Evolutionary conservation across 345 rosid species (phyloP), one percentile per base, ranked within the genome.

Genomic region (Lepidium didymum): DNA sequence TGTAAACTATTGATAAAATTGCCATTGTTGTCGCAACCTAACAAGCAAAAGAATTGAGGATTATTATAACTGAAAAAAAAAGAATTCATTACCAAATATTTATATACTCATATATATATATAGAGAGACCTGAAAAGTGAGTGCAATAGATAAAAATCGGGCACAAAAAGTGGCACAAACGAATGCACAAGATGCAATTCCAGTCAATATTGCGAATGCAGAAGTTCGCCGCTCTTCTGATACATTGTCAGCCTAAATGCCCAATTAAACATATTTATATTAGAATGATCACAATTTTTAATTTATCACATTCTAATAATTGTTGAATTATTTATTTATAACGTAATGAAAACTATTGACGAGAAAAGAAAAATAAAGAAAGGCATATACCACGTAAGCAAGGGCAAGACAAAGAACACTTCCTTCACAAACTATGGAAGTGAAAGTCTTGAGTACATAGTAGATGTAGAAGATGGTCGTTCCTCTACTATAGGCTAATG

Each of bases 381-480:
- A 37, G 3, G 23, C 23, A 1, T 51, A 33, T 87, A 92, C 98
- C 90, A 87, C 91, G 10, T 87, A 92, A 70, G 96, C 96, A 13
- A 90, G 91, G 55, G 96, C 77, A 10, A 92, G 93, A 74, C 93
- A 92, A 6, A 81, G 82, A 51, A 87, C 85, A 58, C 87, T 87
- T 77, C 98, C 98, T 64, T 90, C 96, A 51, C 93, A 85, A 41
- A 87, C 60, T 60, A 89, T 85, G 60, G 93, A 67, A 4, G 88
- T 84, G 49, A 92, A 79, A 35, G 91, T 92, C 75, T 59, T 83
- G 62, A 85, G 70, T 15, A 81, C 80, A 40, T 81, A 92, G 81
- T 90, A 89, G 1, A 82, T 67, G 57, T 87, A 92, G 75, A 92
- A 87, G 85, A 74, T 78, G n/a, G 60, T 68, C 55, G 57, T 85